Base-by-base conservation (phyloP, 805 yeast genomes). In the Pichia occidentalis region DNA sequence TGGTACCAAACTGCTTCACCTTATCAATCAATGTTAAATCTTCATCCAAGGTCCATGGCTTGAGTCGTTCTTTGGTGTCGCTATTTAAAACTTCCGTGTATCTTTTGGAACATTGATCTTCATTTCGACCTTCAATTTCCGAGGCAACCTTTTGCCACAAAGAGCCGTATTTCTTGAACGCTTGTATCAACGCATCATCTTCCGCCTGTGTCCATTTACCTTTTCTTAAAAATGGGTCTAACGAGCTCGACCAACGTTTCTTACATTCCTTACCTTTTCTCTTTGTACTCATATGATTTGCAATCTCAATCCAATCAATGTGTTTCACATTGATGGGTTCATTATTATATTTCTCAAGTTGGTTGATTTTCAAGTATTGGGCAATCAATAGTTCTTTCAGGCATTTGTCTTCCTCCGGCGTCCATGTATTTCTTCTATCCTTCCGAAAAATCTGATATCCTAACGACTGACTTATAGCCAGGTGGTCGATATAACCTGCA, bases 41-140 rank as follows among this genome's bases (percentile, higher is more conserved):
- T 56, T 88, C 96, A 8, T 75, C 84, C 21, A 68, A 51, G 1
- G 75, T 64, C 97, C 97, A 88, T 3, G 81, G 78, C 48, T 85
- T 70, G 31, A 86, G 65, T 39, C 96, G 62, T 47, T 82, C 86
- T 43, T 77, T 76, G 8, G 87, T 82, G 20, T 65, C 68, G 5
- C 97, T 96, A 50, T 85, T 92, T 42, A 88, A 59, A 2, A 86
- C 95, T 52, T 88, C 97, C 12, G 80, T 76, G 56, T 85, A 88
- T 50, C 97, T 65, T 53, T 88, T 88, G 2, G 95, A 85, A 64
- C 97, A 88, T 63, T 88, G 97, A 58, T 87, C 96, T 52, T 87
- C 95, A 0, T 95, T 88, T 54, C 97, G 68, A 5, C 95, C 95
- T 3, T 75, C 73, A 10, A 88, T 82, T 37, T 73, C 79, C 35